A percentile compares a stretch with the other conserved stretches of the same genome.
Conservation (phyloP, 805 yeast genomes). For the Saturnispora sanitii region DNA sequence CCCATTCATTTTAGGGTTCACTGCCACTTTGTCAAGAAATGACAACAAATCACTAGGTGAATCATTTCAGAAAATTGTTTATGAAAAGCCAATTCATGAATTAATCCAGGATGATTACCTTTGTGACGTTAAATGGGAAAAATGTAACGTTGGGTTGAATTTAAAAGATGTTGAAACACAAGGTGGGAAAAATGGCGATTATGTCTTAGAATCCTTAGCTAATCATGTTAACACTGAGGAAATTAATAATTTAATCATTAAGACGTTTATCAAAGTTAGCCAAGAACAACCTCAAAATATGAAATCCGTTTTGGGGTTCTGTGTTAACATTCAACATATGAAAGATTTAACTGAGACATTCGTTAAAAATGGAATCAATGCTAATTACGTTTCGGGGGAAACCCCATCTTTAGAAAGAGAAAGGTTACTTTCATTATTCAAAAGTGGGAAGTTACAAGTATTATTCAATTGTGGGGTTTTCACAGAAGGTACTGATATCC, state of each 20-base stretch:
- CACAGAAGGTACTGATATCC: conserved; percentile 93
- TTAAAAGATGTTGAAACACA: conserved; percentile 18
- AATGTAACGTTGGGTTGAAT: conserved; percentile 35
- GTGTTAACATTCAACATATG: conserved; percentile 67
- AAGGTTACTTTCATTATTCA: conserved; percentile 46
- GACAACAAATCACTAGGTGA: conserved; percentile 52
- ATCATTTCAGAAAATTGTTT: conserved; percentile 66
- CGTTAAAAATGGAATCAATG: conserved; percentile 49
- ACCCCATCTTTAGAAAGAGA: conserved; percentile 47
- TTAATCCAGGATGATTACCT: conserved; percentile 65
- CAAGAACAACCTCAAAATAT: conserved; percentile 27
- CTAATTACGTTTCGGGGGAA: conserved; percentile 61
- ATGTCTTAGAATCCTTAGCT: conserved; percentile 40
- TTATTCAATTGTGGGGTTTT: conserved; percentile 81
- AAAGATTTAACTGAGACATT: conserved; percentile 42
- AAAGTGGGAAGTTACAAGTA: conserved; percentile 53
- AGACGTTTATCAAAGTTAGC: conserved; percentile 40
- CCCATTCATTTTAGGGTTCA: conserved; percentile 66
- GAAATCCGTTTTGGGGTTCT: conserved; percentile 65
- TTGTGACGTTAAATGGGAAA: conserved; percentile 56
- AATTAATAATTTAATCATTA: conserved; percentile 45
- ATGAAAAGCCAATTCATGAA: conserved; percentile 50
- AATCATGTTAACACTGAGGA: conserved; percentile 43
- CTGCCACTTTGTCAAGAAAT: conserved; percentile 78
- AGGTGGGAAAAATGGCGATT: conserved; percentile 36